These are phyloP conservation scores for Cyberlindnera misumaiensis DNA, from an alignment of 805 yeast species.

Conservation along the genomic window DNA sequence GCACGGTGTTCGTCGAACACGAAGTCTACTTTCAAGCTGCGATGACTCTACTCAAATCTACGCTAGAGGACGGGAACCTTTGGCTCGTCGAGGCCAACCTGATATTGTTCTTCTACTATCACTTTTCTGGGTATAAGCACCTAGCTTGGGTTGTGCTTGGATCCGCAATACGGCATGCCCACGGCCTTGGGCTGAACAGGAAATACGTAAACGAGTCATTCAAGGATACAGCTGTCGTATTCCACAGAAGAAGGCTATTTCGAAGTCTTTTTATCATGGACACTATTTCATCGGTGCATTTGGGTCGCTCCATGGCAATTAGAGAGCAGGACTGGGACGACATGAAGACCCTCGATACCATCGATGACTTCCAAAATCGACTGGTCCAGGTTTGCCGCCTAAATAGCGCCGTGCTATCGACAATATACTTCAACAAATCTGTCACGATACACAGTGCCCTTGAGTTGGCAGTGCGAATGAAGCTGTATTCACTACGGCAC, in stretches of 20 bases:
- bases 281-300: slow-evolving; percentile 26
- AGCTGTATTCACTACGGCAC: slow-evolving; percentile 28
- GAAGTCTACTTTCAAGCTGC: slow-evolving; percentile 31
- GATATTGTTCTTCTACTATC: slow-evolving; percentile 34
- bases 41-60: slow-evolving; percentile 23
- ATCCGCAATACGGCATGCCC: slow-evolving; percentile 35
- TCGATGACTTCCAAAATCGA: slow-evolving; percentile 26
- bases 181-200: slow-evolving; percentile 35
- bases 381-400: slow-evolving; percentile 25
- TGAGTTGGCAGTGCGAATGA: slow-evolving; percentile 30
- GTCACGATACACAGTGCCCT: slow-evolving; percentile 28
- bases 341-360: slow-evolving; percentile 12
- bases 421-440: slow-evolving; percentile 27
- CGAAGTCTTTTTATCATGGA: slow-evolving; percentile 30
- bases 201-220: slow-evolving; percentile 31
- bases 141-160: slow-evolving; percentile 40
- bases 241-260: slow-evolving; percentile 30
- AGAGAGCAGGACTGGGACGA: slow-evolving; percentile 35
- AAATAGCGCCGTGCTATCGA: slow-evolving; percentile 26
- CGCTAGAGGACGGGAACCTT: slow-evolving; percentile 32
- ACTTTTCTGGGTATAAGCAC: slow-evolving; percentile 31
- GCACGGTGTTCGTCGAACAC: slow-evolving; percentile 23
- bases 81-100: slow-evolving; percentile 38
- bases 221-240: slow-evolving; percentile 22
- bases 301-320: slow-evolving; percentile 34